These are phyloP conservation scores for Saccharomycopsis amapae DNA, from an alignment of 805 yeast species.

Conservation along the genomic window DNA sequence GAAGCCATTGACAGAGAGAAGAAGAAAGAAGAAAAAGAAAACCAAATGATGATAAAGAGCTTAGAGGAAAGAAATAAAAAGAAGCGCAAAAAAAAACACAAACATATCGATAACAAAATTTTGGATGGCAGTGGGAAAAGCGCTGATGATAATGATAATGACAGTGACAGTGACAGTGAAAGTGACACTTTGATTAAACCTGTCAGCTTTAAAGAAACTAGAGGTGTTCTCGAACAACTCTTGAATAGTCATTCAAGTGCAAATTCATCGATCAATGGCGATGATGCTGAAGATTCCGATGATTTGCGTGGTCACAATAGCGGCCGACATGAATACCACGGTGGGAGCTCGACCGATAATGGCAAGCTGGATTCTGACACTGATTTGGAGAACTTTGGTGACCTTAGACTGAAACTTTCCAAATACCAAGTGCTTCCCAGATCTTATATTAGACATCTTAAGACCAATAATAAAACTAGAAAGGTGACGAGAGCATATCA, in stretches of 20 bases:
- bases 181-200: too few species aligned
- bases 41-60: not conserved
- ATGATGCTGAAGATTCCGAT: not conserved
- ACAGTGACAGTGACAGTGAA: not conserved
- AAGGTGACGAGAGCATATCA: not conserved
- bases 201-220: too few species aligned
- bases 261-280: not conserved
- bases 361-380: not conserved
- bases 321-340: not conserved
- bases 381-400: not conserved
- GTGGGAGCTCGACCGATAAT: not conserved
- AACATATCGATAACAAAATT: constrained; percentile 10
- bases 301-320: not conserved
- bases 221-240: too few species aligned
- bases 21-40: not conserved
- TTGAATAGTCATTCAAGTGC: too few species aligned
- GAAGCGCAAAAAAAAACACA: not conserved
- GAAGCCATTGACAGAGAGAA: constrained; percentile 14
- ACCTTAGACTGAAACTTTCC: constrained; percentile 12
- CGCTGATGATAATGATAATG: not conserved
- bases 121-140: not conserved
- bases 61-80: too few species aligned
- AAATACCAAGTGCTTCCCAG: constrained; percentile 16
- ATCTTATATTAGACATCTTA: constrained; percentile 14
- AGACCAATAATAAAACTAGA: not conserved